Percentiles rank a stretch among this genome's conserved stretches.
Conservation (phyloP, 78 protist species). For the Bigelowiella natans region DNA sequence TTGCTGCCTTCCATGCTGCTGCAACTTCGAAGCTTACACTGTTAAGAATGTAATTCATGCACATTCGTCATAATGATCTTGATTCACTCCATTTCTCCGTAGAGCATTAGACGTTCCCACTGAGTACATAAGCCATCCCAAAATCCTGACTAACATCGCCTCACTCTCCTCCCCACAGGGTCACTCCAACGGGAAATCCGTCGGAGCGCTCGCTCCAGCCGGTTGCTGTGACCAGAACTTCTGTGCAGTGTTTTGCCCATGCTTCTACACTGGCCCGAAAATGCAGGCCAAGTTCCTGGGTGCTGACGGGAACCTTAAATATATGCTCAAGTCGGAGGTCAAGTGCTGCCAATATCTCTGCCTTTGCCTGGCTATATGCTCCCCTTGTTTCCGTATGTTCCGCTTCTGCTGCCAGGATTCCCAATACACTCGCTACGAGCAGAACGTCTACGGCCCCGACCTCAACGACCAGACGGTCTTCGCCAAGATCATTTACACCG, state of each 20-base stretch:
- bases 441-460: not conserved
- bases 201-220: not conserved
- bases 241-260: not conserved
- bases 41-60: no score
- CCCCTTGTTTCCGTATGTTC: not conserved
- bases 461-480: not conserved
- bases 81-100: no score
- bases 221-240: not conserved
- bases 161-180: no score
- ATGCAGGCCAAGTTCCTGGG: not conserved
- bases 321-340: not conserved
- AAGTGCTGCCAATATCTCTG: not conserved
- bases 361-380: not conserved
- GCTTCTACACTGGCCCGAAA: not conserved
- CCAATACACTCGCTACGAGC: not conserved
- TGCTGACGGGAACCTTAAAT: not conserved
- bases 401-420: not conserved
- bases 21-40: no score
- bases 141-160: no score
- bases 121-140: no score
- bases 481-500: not conserved
- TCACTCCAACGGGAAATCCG: not conserved
- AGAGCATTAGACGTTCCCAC: no score
- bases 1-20: not conserved
- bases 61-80: no score